These are phyloP conservation scores for Thuidium tamariscinum DNA, from an alignment of 225 moss, liverwort and hornwort genomes.

Conservation along the genomic window DNA sequence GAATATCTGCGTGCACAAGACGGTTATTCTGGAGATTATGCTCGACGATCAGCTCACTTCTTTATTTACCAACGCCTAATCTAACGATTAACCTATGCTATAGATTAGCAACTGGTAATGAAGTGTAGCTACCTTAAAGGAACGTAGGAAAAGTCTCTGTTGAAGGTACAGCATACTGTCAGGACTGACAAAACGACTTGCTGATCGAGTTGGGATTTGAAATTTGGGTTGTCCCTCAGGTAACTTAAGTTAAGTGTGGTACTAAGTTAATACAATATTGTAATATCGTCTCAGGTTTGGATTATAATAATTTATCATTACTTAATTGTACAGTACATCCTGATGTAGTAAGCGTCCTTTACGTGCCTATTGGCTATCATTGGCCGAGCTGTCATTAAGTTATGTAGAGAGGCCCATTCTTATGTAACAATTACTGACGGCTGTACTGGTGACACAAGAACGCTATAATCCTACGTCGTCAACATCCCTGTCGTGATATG, in stretches of 20 bases:
- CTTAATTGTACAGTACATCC: background rate
- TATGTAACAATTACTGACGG: background rate
- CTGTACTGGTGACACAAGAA: background rate
- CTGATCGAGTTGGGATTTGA: background rate
- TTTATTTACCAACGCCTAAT: background rate
- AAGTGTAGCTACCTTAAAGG: background rate
- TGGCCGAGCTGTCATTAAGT: background rate
- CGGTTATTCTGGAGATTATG: background rate
- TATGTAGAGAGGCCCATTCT: background rate
- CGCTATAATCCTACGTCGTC: background rate
- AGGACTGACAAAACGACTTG: background rate
- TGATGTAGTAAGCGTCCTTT: background rate
- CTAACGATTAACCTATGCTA: background rate
- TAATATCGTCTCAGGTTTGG: background rate
- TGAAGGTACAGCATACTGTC: background rate
- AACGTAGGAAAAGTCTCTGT: background rate
- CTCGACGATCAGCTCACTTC: background rate
- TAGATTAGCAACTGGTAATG: background rate
- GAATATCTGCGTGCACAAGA: background rate
- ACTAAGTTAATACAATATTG: background rate
- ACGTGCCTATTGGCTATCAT: background rate
- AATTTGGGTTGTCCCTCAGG: background rate
- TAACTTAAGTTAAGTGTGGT: background rate
- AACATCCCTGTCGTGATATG: background rate
- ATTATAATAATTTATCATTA: background rate